Percentiles rank a stretch among this genome's conserved stretches.
Conservation (phyloP, 2,329 filamentous ascomycete genomes). For the Cadophora malorum region DNA sequence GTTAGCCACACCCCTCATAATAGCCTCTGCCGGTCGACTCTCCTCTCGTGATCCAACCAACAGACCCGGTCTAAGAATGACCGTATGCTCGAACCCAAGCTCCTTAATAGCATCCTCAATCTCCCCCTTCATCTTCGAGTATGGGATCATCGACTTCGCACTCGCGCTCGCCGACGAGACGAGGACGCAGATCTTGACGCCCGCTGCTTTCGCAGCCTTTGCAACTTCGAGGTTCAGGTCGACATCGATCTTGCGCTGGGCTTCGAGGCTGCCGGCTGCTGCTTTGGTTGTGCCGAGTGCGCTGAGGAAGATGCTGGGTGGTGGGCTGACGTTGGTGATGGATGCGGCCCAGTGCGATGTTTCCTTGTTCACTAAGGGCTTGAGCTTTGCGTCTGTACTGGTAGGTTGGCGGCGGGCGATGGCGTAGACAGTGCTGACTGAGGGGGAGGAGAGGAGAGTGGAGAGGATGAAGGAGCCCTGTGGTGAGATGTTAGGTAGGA, state of each 20-base stretch:
- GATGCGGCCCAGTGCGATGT: constrained; percentile 70
- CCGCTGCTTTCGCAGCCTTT: constrained; percentile 73
- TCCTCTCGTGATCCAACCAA: constrained; percentile 75
- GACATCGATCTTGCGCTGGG: constrained; percentile 87
- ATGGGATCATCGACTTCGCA: constrained; percentile 59
- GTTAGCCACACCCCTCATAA: constrained; percentile 61
- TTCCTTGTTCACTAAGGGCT: constrained; percentile 71
- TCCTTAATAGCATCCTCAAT: constrained; percentile 79
- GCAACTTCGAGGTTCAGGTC: constrained; percentile 85
- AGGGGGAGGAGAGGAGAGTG: constrained; percentile 61
- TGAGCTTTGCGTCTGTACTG: constrained; percentile 60
- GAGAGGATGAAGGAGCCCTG: constrained; percentile 75
- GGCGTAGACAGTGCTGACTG: constrained; percentile 59
- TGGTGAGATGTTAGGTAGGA: constrained; percentile 21
- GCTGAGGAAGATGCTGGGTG: constrained; percentile 73
- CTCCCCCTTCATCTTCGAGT: constrained; percentile 80
- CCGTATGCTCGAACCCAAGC: constrained; percentile 76
- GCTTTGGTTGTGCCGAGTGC: constrained; percentile 81
- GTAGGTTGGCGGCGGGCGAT: constrained; percentile 71
- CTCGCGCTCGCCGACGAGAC: constrained; percentile 51
- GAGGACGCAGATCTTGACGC: constrained; percentile 68
- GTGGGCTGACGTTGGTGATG: constrained; percentile 60
- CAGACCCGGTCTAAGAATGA: constrained; percentile 79
- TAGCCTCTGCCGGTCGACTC: constrained; percentile 62
- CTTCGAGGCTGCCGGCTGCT: constrained; percentile 75